Evolutionary conservation across 345 rosid genomes (phyloP).

Genomic region (Lumnitzera littorea): DNA sequence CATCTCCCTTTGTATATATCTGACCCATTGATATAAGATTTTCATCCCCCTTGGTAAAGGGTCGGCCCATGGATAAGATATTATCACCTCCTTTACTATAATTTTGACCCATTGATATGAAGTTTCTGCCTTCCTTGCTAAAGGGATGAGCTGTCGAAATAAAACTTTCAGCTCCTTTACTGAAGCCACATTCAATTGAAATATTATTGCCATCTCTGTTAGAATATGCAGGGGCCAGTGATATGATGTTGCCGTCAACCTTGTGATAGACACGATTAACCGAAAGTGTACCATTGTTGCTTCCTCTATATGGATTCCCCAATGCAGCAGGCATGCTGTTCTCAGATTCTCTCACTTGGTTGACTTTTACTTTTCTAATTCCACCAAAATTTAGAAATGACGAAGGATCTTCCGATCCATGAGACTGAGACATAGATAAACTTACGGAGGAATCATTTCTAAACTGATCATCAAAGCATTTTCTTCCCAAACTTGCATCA

Average conservation of each 20-base stretch:
- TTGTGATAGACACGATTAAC: constrained; percentile 21
- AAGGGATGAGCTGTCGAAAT: constrained; percentile 10
- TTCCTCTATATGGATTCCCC: constrained; percentile 23
- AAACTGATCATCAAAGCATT: constrained; percentile 31
- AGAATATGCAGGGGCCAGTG: constrained; percentile 13
- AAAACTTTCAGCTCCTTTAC: constrained; percentile 14
- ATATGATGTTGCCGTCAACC: constrained; percentile 15
- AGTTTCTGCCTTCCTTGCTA: constrained; percentile 26
- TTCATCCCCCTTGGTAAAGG: constrained; percentile 26
- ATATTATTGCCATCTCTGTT: constrained; percentile 8
- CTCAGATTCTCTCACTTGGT: constrained; percentile 35
- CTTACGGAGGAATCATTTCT: constrained; percentile 24
- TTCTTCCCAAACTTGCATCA: constrained; percentile 34
- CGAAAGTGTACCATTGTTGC: constrained; percentile 19
- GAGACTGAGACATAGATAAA: constrained; percentile 43
- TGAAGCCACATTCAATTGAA: constrained; percentile 8
- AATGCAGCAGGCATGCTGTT: constrained; percentile 20
- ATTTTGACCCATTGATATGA: constrained; percentile 25
- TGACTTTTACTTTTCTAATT: constrained; percentile 44
- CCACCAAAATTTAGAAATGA: constrained; percentile 37
- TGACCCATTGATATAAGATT: constrained; percentile 33
- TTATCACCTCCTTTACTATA: constrained; percentile 25
- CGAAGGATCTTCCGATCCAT: constrained; percentile 28
- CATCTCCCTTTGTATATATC: constrained; percentile 27
- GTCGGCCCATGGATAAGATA: constrained; percentile 26